A percentile compares a stretch with the other conserved stretches of the same genome.
These are phyloP conservation scores for Straminergon stramineum DNA, from an alignment of 225 moss, liverwort and hornwort genomes.

Conservation along the genomic window DNA sequence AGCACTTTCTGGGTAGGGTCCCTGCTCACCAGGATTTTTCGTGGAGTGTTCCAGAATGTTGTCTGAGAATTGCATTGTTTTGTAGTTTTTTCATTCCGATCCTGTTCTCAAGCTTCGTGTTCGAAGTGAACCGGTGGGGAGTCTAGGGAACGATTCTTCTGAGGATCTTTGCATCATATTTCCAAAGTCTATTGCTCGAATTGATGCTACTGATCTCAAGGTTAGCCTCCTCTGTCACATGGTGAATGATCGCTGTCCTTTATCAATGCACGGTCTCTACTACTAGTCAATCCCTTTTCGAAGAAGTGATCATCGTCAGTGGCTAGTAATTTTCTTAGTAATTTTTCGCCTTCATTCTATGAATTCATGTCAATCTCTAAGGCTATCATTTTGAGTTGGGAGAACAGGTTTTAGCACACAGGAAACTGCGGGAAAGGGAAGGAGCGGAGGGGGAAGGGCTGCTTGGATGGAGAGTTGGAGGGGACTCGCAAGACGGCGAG, in stretches of 20 bases:
- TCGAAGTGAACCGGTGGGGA: slow-evolving; percentile 73
- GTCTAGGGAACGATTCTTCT: slow-evolving; percentile 62
- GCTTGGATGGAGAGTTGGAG: slow-evolving; percentile 52
- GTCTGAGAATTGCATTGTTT: not conserved
- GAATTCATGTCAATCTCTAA: not conserved
- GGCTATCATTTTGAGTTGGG: not conserved
- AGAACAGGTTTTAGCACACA: slow-evolving; percentile 29
- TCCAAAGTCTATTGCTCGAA: slow-evolving; percentile 79
- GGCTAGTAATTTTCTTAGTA: not conserved
- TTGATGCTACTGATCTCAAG: slow-evolving; percentile 82
- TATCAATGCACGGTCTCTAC: not conserved
- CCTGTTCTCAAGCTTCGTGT: slow-evolving; percentile 85
- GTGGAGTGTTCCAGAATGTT: not conserved
- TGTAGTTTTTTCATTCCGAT: slow-evolving; percentile 81
- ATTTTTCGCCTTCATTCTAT: not conserved
- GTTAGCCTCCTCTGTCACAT: slow-evolving; percentile 26
- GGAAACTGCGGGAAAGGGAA: slow-evolving; percentile 53
- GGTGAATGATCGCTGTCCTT: not conserved
- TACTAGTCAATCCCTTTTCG: not conserved
- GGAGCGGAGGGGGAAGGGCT: slow-evolving; percentile 49
- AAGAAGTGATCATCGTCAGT: not conserved
- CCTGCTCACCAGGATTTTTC: not conserved
- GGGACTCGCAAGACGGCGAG: slow-evolving; percentile 47
- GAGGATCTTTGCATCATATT: slow-evolving; percentile 90
- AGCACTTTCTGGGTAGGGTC: not conserved